These are phyloP conservation scores for Boletus calvinii DNA, from an alignment of 1,284 basidiomycete species.

Conservation along the genomic window DNA sequence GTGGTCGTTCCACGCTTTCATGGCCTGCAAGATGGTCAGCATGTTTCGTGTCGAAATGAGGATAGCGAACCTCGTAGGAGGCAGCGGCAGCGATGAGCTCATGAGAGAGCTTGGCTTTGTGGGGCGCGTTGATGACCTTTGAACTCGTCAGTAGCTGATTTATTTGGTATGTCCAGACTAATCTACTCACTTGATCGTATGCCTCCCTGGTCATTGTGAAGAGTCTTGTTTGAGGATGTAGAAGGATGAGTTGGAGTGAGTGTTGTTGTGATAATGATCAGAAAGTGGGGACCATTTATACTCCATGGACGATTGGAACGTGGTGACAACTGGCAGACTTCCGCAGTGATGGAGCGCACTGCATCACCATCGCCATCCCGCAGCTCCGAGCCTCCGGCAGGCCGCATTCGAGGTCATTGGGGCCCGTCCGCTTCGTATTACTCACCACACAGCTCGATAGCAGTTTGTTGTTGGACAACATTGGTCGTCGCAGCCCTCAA, in stretches of 20 bases:
- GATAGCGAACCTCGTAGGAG: slow-evolving; percentile 22
- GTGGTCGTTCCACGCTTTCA: slow-evolving; percentile 29
- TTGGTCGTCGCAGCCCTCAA: slow-evolving; percentile 47
- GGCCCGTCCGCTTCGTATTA: too few species aligned
- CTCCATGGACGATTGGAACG: neutral
- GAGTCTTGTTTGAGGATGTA: neutral
- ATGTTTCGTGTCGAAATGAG: neutral
- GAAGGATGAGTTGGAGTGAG: neutral
- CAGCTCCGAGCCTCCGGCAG: too few species aligned
- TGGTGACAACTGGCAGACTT: too few species aligned
- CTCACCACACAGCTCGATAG: too few species aligned
- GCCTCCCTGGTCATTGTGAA: slow-evolving; percentile 20
- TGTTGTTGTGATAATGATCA: slow-evolving; percentile 16
- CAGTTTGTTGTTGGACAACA: too few species aligned
- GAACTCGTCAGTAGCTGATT: slow-evolving; percentile 1
- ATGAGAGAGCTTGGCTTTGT: slow-evolving; percentile 32
- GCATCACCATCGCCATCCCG: too few species aligned
- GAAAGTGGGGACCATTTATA: slow-evolving; percentile 19
- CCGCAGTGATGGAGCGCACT: too few species aligned
- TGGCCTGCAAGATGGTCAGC: slow-evolving; percentile 22
- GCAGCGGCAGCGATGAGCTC: slow-evolving; percentile 32
- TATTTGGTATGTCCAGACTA: neutral
- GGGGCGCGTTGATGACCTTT: slow-evolving; percentile 39
- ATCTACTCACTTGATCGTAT: slow-evolving; percentile 16
- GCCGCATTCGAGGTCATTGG: too few species aligned